A percentile compares a stretch with the other conserved stretches of the same genome.
Evolutionary conservation across 257 asterid species (phyloP).

Genomic region (Asclepias syriaca): DNA sequence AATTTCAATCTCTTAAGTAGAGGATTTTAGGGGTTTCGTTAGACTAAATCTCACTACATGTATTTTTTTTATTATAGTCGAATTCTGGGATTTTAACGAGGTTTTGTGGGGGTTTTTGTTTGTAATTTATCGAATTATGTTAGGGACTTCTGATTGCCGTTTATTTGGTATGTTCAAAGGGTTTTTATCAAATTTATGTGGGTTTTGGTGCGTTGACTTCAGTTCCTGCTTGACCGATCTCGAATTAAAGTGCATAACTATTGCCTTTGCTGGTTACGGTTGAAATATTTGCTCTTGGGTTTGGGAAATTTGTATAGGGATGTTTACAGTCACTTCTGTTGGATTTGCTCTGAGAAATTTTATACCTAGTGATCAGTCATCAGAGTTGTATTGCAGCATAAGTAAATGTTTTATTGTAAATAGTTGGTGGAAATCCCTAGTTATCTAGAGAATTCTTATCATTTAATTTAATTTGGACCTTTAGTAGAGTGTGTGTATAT

Average conservation of each 20-base stretch:
- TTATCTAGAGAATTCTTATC: neutral
- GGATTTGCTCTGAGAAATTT: neutral
- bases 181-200: constrained; percentile 5
- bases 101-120: neutral
- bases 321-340: neutral
- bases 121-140: neutral
- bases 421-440: neutral
- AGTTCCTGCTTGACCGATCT: constrained; percentile 8
- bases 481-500: too few species aligned
- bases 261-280: neutral
- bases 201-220: constrained; percentile 8
- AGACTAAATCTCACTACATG: neutral
- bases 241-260: neutral
- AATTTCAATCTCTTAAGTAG: neutral
- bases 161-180: neutral
- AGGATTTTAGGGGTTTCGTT: neutral
- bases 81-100: neutral
- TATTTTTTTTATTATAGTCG: neutral
- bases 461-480: neutral
- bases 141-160: neutral
- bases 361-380: too few species aligned
- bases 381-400: neutral
- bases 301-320: neutral
- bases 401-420: neutral
- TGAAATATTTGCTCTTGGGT: neutral